Percentiles rank a stretch among this genome's conserved stretches.
Evolutionary conservation across 768 basidiomycete species (phyloP).

Genomic region (Suillus tomentosus): DNA sequence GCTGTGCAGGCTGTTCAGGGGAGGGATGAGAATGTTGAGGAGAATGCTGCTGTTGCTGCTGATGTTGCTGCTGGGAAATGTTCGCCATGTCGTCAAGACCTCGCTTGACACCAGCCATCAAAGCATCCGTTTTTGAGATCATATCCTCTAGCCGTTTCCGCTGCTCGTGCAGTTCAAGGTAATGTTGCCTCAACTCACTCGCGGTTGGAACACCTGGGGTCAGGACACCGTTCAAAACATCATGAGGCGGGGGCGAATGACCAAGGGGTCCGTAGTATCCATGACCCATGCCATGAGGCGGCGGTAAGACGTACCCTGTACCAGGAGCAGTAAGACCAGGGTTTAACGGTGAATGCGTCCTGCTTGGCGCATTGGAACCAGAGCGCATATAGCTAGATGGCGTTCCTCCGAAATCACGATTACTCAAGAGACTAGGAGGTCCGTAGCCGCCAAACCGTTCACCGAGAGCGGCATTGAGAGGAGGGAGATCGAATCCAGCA

Average conservation of each 20-base stretch:
- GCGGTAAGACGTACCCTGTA: conserved; percentile 44
- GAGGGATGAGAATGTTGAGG: conserved; percentile 25
- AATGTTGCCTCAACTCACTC: conserved; percentile 72
- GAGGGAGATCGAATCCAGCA: conserved; percentile 65
- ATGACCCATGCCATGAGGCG: conserved; percentile 38
- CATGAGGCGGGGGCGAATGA: conserved; percentile 37
- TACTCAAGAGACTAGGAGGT: conserved; percentile 33
- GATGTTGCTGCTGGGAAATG: conserved; percentile 26
- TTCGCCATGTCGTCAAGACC: conserved; percentile 76
- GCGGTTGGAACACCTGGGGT: conserved; percentile 43
- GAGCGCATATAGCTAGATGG: conserved; percentile 64
- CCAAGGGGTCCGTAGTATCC: conserved; percentile 41
- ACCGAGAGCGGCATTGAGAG: conserved; percentile 47
- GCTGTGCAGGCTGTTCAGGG: conserved; percentile 28
- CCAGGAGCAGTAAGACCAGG: conserved; percentile 42
- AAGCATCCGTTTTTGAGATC: conserved; percentile 70
- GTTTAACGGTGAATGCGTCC: conserved; percentile 71
- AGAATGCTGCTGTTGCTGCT: conserved; percentile 20
- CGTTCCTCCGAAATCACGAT: conserved; percentile 39
- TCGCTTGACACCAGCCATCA: conserved; percentile 72
- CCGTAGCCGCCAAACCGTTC: conserved; percentile 42
- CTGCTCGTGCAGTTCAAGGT: conserved; percentile 61
- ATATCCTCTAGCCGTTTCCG: conserved; percentile 70
- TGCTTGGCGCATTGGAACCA: conserved; percentile 65
- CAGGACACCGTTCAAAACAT: conserved; percentile 31